A percentile compares a stretch with the other conserved stretches of the same genome.
phyloP scores from a whole-genome alignment of 2,329 filamentous ascomycete genomes.

The Apiospora rasikravindrae region DNA sequence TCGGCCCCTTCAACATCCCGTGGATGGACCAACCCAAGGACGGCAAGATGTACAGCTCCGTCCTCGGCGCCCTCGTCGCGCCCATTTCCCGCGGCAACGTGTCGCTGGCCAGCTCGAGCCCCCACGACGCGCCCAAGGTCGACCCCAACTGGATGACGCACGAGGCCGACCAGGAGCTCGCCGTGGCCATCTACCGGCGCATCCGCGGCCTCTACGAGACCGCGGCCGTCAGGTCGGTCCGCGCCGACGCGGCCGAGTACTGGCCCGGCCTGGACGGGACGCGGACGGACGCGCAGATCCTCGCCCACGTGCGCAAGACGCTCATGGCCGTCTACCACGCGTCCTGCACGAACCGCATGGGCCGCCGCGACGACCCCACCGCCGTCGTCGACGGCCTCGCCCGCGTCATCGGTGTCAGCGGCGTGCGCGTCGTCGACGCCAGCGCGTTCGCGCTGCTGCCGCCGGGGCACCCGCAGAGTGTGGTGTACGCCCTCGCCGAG shows the following conservation, averaged over 20 bases:
- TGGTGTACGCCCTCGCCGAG: constrained; percentile 23
- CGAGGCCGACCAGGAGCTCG: constrained; percentile 48
- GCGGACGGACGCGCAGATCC: constrained; percentile 49
- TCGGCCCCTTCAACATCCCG: constrained; percentile 24
- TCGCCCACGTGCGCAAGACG: constrained; percentile 38
- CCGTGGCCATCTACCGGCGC: constrained; percentile 47
- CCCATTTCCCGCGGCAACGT: constrained; percentile 51
- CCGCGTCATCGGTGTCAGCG: constrained; percentile 27
- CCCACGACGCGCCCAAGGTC: constrained; percentile 45
- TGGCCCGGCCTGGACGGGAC: constrained; percentile 42
- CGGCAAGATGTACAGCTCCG: constrained; percentile 41
- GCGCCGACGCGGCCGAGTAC: constrained; percentile 39
- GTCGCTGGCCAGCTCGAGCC: constrained; percentile 42
- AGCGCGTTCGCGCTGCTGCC: constrained; percentile 26
- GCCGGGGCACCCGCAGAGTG: constrained; percentile 23
- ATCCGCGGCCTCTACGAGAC: constrained; percentile 42
- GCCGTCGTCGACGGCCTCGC: constrained; percentile 28
- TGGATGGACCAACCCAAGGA: constrained; percentile 33
- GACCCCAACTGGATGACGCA: constrained; percentile 50
- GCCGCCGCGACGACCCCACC: constrained; percentile 21
- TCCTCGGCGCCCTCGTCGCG: constrained; percentile 42
- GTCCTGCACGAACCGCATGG: constrained; percentile 28
- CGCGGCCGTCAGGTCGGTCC: constrained; percentile 36
- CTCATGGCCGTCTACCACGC: constrained; percentile 38
- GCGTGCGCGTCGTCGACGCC: constrained; percentile 26